These are phyloP conservation scores for Craterostigma plantagineum DNA, from an alignment of 257 asterid genomes.

Conservation along the genomic window DNA sequence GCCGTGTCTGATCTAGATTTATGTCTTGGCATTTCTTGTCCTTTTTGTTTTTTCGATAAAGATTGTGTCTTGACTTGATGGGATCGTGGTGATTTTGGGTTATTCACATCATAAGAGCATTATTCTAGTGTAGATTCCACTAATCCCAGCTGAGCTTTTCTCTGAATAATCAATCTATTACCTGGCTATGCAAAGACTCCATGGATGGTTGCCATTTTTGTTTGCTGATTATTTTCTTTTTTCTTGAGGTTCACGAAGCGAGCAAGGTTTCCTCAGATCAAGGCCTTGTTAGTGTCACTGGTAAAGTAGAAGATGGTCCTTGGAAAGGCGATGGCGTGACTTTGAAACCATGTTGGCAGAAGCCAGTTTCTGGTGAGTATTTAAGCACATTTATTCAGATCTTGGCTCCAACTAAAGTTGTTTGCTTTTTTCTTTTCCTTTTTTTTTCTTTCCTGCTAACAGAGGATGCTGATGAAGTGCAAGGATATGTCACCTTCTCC, in stretches of 20 bases:
- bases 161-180: too few species aligned
- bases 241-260: conserved; percentile 17
- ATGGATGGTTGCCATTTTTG: too few species aligned
- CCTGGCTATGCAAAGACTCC: too few species aligned
- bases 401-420: not conserved
- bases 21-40: not conserved
- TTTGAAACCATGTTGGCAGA: conserved; percentile 75
- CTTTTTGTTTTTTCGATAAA: too few species aligned
- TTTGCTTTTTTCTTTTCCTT: not conserved
- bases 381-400: not conserved
- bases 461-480: conserved; percentile 64
- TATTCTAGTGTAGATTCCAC: too few species aligned
- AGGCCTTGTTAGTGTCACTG: conserved; percentile 24
- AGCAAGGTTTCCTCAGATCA: conserved; percentile 32
- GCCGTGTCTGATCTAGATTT: too few species aligned
- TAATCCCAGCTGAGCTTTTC: too few species aligned
- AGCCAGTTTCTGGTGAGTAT: conserved; percentile 48
- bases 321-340: conserved; percentile 53
- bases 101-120: too few species aligned
- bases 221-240: too few species aligned
- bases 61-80: too few species aligned
- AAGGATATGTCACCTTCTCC: conserved; percentile 75
- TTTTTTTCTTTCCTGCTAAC: conserved; percentile 8
- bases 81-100: too few species aligned
- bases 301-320: conserved; percentile 23